Base-by-base conservation (phyloP, 331 rosid species). In the Pyracantha coccinea region DNA sequence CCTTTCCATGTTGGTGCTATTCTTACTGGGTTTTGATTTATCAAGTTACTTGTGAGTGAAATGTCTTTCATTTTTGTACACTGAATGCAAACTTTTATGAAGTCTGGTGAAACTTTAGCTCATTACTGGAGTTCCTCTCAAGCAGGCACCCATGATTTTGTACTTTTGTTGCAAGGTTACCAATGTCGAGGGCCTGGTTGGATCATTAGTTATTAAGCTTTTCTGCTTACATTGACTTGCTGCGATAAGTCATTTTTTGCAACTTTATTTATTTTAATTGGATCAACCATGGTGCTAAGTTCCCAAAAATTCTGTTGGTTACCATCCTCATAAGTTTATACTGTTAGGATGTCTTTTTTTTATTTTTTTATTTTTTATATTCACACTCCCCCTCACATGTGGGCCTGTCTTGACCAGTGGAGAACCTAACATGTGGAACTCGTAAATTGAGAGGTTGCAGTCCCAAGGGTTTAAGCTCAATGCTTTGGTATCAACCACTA, bases 171-270 rank as follows among this genome's bases (percentile, higher is more conserved):
- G 35, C 31, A 27, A 25, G 41, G 38, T 45, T 25, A 15, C 35
- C 73, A 47, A 15, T 68, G 17, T 45, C 24, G 9, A 25, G 52
- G 23, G 73, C 60, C 54, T 59, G 85, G 81, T 73, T 67, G 88
- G 78, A 75, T 79, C 78, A 79, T 82, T 87, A 75, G 90, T 59
- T 83, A 77, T 83, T 79, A 41, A 80, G 72, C 82, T 74, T 80
- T 78, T 75, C 60, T 75, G 71, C 60, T 77, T 80, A 79, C 64
- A 71, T 68, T 58, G 76, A 82, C 47, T 41, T 0, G 4, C 3
- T 41, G 47, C 4, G 77, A 74, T 73, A 19, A 55, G 61, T 55
- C 61, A 33, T 59, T 35, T 47, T 15, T 7, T 17, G 10, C 12
- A 3, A 35, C 27, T 55, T 20, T 55, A 7, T 55, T 6, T 21